Percentiles rank a stretch among this genome's conserved stretches.
phyloP scores from a whole-genome alignment of 73 alveolate species.

The Paramecium caudatum region DNA sequence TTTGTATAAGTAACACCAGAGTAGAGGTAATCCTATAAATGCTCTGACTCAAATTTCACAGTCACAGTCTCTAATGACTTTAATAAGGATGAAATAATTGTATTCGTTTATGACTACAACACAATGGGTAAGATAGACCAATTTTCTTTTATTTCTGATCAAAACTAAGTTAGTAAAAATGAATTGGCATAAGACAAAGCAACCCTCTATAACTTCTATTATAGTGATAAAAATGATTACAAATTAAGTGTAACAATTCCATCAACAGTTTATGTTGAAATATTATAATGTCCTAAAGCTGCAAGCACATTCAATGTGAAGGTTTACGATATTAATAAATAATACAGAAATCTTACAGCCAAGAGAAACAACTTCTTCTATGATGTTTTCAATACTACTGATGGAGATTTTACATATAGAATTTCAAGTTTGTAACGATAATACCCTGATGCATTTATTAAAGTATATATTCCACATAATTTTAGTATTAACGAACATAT shows the following conservation, averaged over 20 bases:
- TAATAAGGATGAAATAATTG: not conserved
- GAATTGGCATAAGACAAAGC: no score
- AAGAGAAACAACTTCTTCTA: not conserved
- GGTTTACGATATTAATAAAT: not conserved
- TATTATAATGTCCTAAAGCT: not conserved
- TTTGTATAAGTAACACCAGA: not conserved
- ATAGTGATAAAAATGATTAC: not conserved
- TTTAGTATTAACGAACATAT: not conserved
- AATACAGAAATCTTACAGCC: not conserved
- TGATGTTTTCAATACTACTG: not conserved
- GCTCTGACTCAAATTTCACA: conserved; percentile 13
- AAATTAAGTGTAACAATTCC: not conserved
- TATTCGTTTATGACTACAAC: not conserved
- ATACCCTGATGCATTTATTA: not conserved
- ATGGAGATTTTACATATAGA: not conserved
- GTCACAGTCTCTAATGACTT: not conserved
- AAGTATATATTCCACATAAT: not conserved
- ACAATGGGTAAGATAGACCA: no score
- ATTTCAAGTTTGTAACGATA: not conserved
- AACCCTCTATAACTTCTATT: no score
- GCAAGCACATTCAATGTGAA: not conserved
- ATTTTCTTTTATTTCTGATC: no score
- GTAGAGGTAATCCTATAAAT: not conserved
- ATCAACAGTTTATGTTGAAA: conserved; percentile 22
- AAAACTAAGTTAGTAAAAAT: no score